These are phyloP conservation scores for Phytopythium ostracodes DNA, from an alignment of 352 stramenopile genomes.

Conservation along the genomic window DNA sequence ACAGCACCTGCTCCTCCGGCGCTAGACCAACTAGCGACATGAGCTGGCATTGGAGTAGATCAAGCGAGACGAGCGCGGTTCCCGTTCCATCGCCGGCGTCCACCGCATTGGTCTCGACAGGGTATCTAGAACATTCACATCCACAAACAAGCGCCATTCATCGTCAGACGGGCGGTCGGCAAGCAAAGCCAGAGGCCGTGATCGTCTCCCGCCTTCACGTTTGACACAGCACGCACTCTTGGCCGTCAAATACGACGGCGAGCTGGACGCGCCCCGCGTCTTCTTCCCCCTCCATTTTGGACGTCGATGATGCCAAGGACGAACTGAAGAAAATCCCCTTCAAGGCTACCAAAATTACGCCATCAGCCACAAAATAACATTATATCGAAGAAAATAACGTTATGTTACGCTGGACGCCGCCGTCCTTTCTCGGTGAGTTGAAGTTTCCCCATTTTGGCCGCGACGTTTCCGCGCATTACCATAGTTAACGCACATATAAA, in stretches of 20 bases:
- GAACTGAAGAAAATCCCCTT: conserved; percentile 3
- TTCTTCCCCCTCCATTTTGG: conserved; percentile 7
- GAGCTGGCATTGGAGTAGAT: conserved; percentile 68
- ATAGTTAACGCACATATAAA: too few species aligned
- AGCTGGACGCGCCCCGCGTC: conserved; percentile 26
- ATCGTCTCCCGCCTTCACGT: background rate
- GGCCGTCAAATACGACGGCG: conserved; percentile 43
- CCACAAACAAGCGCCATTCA: background rate
- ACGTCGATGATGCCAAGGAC: background rate
- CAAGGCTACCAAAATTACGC: background rate
- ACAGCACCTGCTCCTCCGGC: conserved; percentile 50
- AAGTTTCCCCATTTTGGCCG: background rate
- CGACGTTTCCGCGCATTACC: background rate
- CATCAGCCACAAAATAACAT: background rate
- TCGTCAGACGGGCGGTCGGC: background rate
- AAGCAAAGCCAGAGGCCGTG: background rate
- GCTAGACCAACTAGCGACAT: conserved; percentile 60
- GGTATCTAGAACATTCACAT: conserved; percentile 4
- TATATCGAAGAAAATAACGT: background rate
- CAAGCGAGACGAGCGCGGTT: conserved; percentile 29
- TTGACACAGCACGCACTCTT: conserved; percentile 41
- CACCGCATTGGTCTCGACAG: conserved; percentile 9
- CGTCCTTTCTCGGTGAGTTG: background rate
- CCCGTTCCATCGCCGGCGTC: conserved; percentile 13
- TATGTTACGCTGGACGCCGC: too few species aligned